A percentile compares a stretch with the other conserved stretches of the same genome.
phyloP scores from a whole-genome alignment of 768 basidiomycete genomes.

The Auriscalpium microsporum region DNA sequence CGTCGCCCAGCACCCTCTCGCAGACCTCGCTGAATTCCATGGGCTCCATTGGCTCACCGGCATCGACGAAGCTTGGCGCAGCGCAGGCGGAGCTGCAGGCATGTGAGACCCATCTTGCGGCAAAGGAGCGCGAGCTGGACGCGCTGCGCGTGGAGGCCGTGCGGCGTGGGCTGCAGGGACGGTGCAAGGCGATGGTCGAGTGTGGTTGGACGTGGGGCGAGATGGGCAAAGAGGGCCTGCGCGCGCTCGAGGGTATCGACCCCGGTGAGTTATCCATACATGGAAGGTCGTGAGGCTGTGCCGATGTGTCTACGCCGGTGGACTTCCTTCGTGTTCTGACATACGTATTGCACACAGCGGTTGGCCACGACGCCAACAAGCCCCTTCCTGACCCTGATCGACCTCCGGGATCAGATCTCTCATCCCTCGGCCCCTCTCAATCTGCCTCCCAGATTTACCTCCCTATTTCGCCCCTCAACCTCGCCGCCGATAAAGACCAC shows the following conservation, averaged over 20 bases:
- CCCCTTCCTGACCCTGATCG: slow-evolving; percentile 4
- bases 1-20: slow-evolving; percentile 31
- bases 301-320: background rate
- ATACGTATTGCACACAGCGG: slow-evolving; percentile 2
- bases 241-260: slow-evolving; percentile 27
- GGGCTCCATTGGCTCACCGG: background rate
- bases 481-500: slow-evolving; percentile 5
- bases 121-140: slow-evolving; percentile 60
- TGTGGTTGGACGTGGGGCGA: slow-evolving; percentile 65
- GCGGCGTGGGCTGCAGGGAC: slow-evolving; percentile 49
- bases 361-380: background rate
- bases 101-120: slow-evolving; percentile 66
- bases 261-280: background rate
- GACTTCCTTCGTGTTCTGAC: background rate
- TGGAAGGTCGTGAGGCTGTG: background rate
- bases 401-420: slow-evolving; percentile 38
- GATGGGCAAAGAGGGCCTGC: slow-evolving; percentile 55
- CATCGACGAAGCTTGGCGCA: slow-evolving; percentile 40
- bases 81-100: slow-evolving; percentile 77
- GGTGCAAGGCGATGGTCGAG: slow-evolving; percentile 58
- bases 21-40: slow-evolving; percentile 12
- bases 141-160: slow-evolving; percentile 44
- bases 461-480: slow-evolving; percentile 1
- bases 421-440: slow-evolving; percentile 70
- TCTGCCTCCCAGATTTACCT: slow-evolving; percentile 56